Percentiles rank a stretch among this genome's conserved stretches.
Evolutionary conservation across 805 yeast genomes (phyloP).

Genomic region (Henningerozyma blattae): DNA sequence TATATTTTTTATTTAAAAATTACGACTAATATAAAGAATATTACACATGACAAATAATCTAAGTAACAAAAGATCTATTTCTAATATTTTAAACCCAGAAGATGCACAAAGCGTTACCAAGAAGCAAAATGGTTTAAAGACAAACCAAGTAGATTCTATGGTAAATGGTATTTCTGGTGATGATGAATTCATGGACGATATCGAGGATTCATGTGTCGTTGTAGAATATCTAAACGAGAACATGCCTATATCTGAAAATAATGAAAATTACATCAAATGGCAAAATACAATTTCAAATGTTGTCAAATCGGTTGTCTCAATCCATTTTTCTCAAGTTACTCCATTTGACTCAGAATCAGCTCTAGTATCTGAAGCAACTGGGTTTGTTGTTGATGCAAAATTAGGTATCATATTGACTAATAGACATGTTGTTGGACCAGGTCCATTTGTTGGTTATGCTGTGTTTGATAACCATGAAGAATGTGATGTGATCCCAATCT

Average conservation of each 20-base stretch:
- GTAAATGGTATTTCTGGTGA: too few species aligned
- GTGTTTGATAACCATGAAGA: conserved; percentile 94
- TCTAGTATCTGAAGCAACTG: conserved; percentile 82
- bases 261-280: conserved; percentile 43
- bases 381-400: conserved; percentile 79
- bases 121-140: neutral
- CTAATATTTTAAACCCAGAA: neutral
- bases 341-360: conserved; percentile 80
- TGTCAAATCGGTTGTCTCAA: conserved; percentile 76
- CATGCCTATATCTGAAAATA: too few species aligned
- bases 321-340: conserved; percentile 78
- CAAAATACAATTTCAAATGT: conserved; percentile 70
- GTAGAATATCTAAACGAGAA: too few species aligned
- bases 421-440: conserved; percentile 92
- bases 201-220: too few species aligned
- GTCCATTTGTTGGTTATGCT: conserved; percentile 85
- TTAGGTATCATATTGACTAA: conserved; percentile 80
- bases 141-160: too few species aligned
- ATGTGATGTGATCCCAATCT: conserved; percentile 71
- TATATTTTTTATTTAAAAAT: too few species aligned
- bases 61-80: neutral
- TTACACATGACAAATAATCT: too few species aligned
- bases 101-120: neutral
- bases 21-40: too few species aligned
- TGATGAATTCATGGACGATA: too few species aligned